Base-by-base conservation (phyloP, 164 flowering plant genomes). In the Liquidambar formosana region DNA sequence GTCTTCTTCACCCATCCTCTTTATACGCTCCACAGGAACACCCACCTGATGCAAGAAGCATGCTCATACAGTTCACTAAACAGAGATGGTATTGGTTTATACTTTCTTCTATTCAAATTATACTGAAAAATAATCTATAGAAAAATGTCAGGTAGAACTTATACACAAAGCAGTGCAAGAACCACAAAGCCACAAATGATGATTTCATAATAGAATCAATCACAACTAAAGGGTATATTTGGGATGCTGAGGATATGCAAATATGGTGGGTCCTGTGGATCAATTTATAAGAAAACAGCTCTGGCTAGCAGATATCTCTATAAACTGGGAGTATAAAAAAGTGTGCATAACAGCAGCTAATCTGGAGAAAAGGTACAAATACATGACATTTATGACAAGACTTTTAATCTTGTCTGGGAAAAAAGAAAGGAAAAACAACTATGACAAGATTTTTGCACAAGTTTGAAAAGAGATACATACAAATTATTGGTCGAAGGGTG, bases 1-100 rank as follows among this genome's bases (percentile, higher is more conserved):
- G 80, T 94, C 98, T 12, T 89, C 96, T 72, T 80, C 95, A 61
- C 97, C 98, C 91, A 94, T 85, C 67, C 88, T 86, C 76, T 89
- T 94, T 70, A 94, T 90, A 66, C 88, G 93, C 69, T 92, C 88
- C 63, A 70, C 78, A 52, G 98, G 97, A 79, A 94, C 83, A 70
- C 97, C 95, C 51, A 94, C 70, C 98, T 94, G 85, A 70, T 65
- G 68, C 79, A 79, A 79, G 69, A 74, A 67, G 57, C 51, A 48
- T 48, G 23, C 49, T 52, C 21, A 23, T 45, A 47, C 28, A 8
- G 28, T 15, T 33, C 41, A 33, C 41, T 33, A 33, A 33, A 2
- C 41, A 33, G 41, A 2, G 6, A 33, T 33, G 41, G 41, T 33
- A 33, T 6, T 33, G 6, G 60, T 63, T 54, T 10, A 18, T 51